Conservation (phyloP, 768 basidiomycete genomes). For the Phylloporus sp. region DNA sequence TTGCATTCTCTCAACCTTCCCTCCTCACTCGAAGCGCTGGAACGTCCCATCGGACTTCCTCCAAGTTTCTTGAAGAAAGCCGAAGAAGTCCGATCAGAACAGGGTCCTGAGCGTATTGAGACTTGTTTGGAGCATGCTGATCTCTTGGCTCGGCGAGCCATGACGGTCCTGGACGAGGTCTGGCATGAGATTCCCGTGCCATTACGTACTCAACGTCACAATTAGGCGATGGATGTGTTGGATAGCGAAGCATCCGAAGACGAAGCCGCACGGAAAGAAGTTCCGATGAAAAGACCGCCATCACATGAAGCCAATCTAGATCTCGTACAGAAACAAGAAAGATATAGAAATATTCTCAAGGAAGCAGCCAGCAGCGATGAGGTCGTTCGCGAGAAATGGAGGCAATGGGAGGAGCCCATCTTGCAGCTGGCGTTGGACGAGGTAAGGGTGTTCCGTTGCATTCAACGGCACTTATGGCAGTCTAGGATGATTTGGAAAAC, state of each 20-base stretch:
- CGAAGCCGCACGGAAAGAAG: constrained; percentile 57
- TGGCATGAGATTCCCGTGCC: constrained; percentile 8
- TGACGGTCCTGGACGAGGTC: constrained; percentile 71
- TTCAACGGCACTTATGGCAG: constrained; percentile 1
- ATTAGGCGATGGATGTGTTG: constrained; percentile 82
- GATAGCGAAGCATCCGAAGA: constrained; percentile 87
- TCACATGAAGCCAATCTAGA: constrained; percentile 79
- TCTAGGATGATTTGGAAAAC: constrained; percentile 59
- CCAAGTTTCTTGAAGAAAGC: constrained; percentile 83
- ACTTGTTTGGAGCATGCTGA: constrained; percentile 69
- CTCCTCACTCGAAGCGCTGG: constrained; percentile 80
- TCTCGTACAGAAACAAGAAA: constrained; percentile 62
- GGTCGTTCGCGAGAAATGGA: constrained; percentile 77
- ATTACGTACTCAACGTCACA: neutral
- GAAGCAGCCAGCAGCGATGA: constrained; percentile 75
- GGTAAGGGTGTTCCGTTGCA: constrained; percentile 25
- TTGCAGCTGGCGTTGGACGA: constrained; percentile 65
- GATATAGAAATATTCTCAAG: constrained; percentile 66
- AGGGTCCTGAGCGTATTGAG: constrained; percentile 70
- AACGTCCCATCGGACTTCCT: constrained; percentile 82
- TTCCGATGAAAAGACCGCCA: constrained; percentile 46
- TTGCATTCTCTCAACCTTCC: constrained; percentile 75
- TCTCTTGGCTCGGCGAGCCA: constrained; percentile 56
- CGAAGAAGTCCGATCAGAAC: constrained; percentile 73
- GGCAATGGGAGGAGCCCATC: constrained; percentile 77